phyloP scores from a whole-genome alignment of 129 eudicot genomes.

The Ambrosia artemisiifolia region DNA sequence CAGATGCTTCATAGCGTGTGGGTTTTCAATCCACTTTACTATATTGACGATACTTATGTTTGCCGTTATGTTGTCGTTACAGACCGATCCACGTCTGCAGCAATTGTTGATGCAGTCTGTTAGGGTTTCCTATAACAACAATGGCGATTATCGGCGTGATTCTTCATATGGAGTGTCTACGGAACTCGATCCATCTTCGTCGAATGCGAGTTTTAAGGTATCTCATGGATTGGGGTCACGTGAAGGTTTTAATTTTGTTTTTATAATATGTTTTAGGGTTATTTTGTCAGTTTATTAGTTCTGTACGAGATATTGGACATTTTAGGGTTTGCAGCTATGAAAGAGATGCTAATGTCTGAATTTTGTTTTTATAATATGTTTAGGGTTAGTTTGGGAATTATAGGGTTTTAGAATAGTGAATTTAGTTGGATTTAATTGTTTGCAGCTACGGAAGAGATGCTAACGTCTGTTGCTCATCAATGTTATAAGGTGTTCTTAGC shows the following conservation, averaged over 20 bases:
- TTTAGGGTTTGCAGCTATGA: too few species aligned
- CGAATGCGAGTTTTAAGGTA: slow-evolving; percentile 7
- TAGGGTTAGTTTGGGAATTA: not conserved
- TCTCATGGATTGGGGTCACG: slow-evolving; percentile 34
- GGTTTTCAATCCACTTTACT: too few species aligned
- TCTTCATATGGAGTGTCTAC: slow-evolving; percentile 36
- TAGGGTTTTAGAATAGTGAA: slow-evolving; percentile 14
- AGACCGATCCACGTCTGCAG: slow-evolving; percentile 62
- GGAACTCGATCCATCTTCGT: slow-evolving; percentile 17
- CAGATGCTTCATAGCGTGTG: too few species aligned
- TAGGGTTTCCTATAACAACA: slow-evolving; percentile 49
- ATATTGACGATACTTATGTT: too few species aligned
- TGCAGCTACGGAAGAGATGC: slow-evolving; percentile 63
- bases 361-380: not conserved
- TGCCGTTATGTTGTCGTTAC: slow-evolving; percentile 59
- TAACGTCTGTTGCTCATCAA: slow-evolving; percentile 78
- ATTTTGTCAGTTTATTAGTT: slow-evolving; percentile 4
- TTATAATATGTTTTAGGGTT: not conserved
- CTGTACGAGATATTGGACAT: not conserved
- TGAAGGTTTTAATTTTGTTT: slow-evolving; percentile 39
- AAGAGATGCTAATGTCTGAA: slow-evolving; percentile 11
- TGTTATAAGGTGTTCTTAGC: too few species aligned
- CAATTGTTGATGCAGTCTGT: slow-evolving; percentile 28
- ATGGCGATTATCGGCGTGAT: slow-evolving; percentile 46
- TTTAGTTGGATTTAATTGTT: not conserved